Percentiles rank a stretch among this genome's conserved stretches.
phyloP scores from a whole-genome alignment of 306 rosid genomes.

The Pachyrhizus erosus region DNA sequence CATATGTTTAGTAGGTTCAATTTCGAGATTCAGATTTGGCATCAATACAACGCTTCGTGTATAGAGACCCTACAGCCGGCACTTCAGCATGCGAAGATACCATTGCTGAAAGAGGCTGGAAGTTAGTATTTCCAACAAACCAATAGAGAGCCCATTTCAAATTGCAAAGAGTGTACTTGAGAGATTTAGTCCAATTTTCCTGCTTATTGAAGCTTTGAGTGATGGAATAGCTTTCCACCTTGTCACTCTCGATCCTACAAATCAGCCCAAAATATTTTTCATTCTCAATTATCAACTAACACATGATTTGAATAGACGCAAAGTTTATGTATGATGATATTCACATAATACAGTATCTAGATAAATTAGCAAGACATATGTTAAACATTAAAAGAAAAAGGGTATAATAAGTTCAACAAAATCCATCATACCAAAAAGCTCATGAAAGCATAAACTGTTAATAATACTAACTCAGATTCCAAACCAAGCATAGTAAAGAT shows the following conservation, averaged over 20 bases:
- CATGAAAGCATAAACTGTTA: not conserved
- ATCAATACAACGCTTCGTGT: slow-evolving; percentile 59
- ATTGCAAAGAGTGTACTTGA: slow-evolving; percentile 93
- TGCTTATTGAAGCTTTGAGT: slow-evolving; percentile 97
- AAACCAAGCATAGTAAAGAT: not conserved
- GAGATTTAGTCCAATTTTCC: slow-evolving; percentile 98
- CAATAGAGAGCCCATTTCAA: slow-evolving; percentile 98
- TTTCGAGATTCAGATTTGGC: slow-evolving; percentile 57
- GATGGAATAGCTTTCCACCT: slow-evolving; percentile 89
- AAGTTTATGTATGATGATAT: not conserved
- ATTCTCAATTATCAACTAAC: slow-evolving; percentile 34
- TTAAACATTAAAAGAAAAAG: not conserved
- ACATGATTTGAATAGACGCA: not conserved
- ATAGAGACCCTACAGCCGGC: slow-evolving; percentile 63
- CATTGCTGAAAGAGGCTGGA: slow-evolving; percentile 83
- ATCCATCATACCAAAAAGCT: not conserved
- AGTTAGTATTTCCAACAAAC: slow-evolving; percentile 94
- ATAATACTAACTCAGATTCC: not conserved
- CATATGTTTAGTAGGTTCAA: slow-evolving; percentile 28
- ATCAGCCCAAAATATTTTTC: slow-evolving; percentile 38
- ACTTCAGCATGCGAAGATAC: slow-evolving; percentile 75
- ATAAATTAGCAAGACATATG: slow-evolving; percentile 11
- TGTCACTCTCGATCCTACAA: slow-evolving; percentile 89
- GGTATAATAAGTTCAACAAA: not conserved
- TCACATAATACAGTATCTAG: not conserved